Percentiles rank a stretch among this genome's conserved stretches.
These are phyloP conservation scores for Pseudoperonospora humuli DNA, from an alignment of 352 stramenopile species.

Conservation along the genomic window DNA sequence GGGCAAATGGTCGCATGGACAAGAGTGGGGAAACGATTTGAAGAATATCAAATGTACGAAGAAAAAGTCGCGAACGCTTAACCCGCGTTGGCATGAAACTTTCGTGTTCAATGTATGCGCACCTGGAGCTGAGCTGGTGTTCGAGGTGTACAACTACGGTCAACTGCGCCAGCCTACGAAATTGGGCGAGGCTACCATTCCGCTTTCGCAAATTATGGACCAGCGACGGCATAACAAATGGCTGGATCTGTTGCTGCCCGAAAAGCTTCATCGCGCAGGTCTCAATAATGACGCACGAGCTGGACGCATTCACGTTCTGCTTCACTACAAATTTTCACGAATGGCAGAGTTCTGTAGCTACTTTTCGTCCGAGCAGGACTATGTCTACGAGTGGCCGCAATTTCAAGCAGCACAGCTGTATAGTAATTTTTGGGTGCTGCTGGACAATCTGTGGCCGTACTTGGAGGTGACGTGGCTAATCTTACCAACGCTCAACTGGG, in stretches of 20 bases:
- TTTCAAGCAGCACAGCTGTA: conserved; percentile 79
- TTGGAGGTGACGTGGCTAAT: conserved; percentile 79
- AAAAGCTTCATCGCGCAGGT: conserved; percentile 70
- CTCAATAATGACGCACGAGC: conserved; percentile 81
- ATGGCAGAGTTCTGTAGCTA: conserved; percentile 82
- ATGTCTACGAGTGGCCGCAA: conserved; percentile 72
- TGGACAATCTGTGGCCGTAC: conserved; percentile 82
- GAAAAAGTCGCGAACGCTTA: conserved; percentile 81
- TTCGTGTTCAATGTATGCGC: conserved; percentile 86
- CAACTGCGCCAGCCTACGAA: conserved; percentile 79
- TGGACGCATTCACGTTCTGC: conserved; percentile 69
- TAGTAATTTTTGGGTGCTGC: conserved; percentile 81
- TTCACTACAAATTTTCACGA: conserved; percentile 84
- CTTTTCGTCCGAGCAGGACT: conserved; percentile 60
- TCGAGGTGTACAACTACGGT: conserved; percentile 83
- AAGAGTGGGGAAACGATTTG: conserved; percentile 77
- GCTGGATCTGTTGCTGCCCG: conserved; percentile 69
- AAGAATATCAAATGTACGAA: conserved; percentile 81
- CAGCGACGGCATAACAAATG: conserved; percentile 84
- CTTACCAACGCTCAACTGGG: conserved; percentile 79
- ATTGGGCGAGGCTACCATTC: conserved; percentile 68
- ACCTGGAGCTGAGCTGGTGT: conserved; percentile 66
- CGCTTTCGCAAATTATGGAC: conserved; percentile 76
- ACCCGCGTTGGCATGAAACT: conserved; percentile 81
- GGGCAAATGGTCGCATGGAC: conserved; percentile 79